Conservation (phyloP, 2,329 filamentous ascomycete species). For the Talaromyces piceae region DNA sequence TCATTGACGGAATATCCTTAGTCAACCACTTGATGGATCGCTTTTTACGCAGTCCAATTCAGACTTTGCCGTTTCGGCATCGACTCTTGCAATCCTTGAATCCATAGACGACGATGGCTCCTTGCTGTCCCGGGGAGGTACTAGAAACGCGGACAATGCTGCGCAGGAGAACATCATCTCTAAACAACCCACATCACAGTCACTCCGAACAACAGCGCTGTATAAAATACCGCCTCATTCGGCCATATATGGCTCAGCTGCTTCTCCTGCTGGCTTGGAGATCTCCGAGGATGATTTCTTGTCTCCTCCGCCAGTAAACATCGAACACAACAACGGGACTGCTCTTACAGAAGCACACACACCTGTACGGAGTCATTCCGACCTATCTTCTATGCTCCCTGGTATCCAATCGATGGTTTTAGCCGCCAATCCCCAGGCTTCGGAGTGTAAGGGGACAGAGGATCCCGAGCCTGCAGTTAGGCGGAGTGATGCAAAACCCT, state of each 20-base stretch:
- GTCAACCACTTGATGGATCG: background rate
- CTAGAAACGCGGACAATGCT: too few species aligned
- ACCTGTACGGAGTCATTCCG: conserved; percentile 10
- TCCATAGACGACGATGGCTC: conserved; percentile 14
- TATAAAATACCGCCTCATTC: conserved; percentile 9
- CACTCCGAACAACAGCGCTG: conserved; percentile 1
- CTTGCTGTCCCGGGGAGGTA: background rate
- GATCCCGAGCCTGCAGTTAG: background rate
- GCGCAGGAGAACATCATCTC: too few species aligned
- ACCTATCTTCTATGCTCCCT: conserved; percentile 7
- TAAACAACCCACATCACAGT: conserved; percentile 5
- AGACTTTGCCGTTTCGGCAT: conserved; percentile 22
- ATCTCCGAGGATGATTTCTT: background rate
- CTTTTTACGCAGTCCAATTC: conserved; percentile 11
- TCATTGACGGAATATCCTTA: conserved; percentile 11
- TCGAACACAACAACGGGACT: background rate
- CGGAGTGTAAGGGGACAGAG: background rate
- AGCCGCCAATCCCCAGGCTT: background rate
- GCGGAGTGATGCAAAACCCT: conserved; percentile 9
- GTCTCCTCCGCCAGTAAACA: background rate
- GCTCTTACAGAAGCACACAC: background rate
- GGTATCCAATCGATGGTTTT: background rate
- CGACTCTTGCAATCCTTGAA: conserved; percentile 23
- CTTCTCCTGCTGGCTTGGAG: conserved; percentile 6
- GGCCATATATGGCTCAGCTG: conserved; percentile 6